A percentile compares a stretch with the other conserved stretches of the same genome.
These are phyloP conservation scores for Lipomyces sp. DNA, from an alignment of 805 yeast genomes.

Conservation along the genomic window DNA sequence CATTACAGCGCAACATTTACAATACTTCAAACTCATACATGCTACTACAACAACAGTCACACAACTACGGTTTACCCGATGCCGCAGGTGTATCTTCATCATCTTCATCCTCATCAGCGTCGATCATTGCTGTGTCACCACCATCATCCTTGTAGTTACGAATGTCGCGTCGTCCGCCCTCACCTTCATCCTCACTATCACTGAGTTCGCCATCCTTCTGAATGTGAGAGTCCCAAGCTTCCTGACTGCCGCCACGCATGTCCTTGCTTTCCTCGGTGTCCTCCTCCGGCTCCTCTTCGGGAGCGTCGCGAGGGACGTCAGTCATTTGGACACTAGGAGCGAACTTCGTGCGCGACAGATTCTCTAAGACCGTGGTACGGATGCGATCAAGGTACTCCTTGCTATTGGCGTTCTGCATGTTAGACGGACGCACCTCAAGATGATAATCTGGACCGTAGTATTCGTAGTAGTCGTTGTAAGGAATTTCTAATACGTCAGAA, in stretches of 20 bases:
- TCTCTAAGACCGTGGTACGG: slow-evolving; percentile 72
- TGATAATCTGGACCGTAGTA: slow-evolving; percentile 97
- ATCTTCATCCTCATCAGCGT: slow-evolving; percentile 27
- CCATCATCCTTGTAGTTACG: slow-evolving; percentile 33
- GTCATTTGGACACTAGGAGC: slow-evolving; percentile 98
- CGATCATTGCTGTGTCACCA: slow-evolving; percentile 26
- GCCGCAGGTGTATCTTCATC: slow-evolving; percentile 10
- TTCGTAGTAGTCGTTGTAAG: slow-evolving; percentile 95
- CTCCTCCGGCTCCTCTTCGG: slow-evolving; percentile 73
- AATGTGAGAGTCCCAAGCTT: slow-evolving; percentile 75
- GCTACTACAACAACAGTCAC: not conserved
- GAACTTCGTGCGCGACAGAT: slow-evolving; percentile 85
- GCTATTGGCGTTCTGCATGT: slow-evolving; percentile 94
- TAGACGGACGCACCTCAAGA: slow-evolving; percentile 90
- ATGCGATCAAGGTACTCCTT: slow-evolving; percentile 90
- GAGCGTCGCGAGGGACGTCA: slow-evolving; percentile 85
- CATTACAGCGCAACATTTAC: not conserved
- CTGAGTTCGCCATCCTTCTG: slow-evolving; percentile 68
- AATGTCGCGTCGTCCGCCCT: slow-evolving; percentile 39
- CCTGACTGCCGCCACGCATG: slow-evolving; percentile 87
- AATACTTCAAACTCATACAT: not conserved
- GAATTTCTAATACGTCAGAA: slow-evolving; percentile 56
- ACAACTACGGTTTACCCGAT: slow-evolving; percentile 2
- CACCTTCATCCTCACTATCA: slow-evolving; percentile 41
- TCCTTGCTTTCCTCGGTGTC: slow-evolving; percentile 80